Evolutionary conservation across 2,329 filamentous ascomycete species (phyloP), one percentile per base, ranked within the genome.

Genomic region (Penicillium sp.): DNA sequence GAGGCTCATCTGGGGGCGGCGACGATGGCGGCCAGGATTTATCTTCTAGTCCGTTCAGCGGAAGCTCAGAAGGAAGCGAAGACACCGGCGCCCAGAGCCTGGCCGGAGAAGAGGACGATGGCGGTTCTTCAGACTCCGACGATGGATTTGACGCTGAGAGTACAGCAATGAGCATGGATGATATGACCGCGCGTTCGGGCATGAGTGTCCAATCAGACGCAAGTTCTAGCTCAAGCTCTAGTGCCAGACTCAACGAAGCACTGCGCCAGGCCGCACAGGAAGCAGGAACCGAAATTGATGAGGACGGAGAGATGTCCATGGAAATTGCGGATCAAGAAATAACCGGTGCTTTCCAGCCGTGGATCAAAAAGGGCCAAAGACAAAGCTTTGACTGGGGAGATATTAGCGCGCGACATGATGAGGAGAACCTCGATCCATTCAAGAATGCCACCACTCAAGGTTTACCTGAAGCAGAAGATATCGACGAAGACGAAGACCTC

Each of bases 161-260:
- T 31, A 92, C 89, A 0, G 88, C 90, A 72, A 90, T 92, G 86
- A 93, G 87, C 35, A 78, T 96, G 43, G 90, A 93, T 59, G 89
- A 92, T 64, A 83, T 88, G 60, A 91, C 88, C 2, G 84, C 85
- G 32, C 86, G 84, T 26, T 89, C 88, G 16, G 76, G 85, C 43
- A 83, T 80, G 43, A 89, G 88, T 10, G 79, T 81, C 2, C 82
- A 82, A 26, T 85, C 83, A 22, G 78, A 79, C 59, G 79, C 75
- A 32, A 70, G 69, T 50, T 78, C 76, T 26, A 80, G 79, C 29
- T 87, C 84, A 18, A 84, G 84, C 18, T 90, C 89, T 7, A 92
- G 87, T 61, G 86, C 84, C 24, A 85, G 86, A 10, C 75, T 97
- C 7, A 91, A 97, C 53, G 86, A 89, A 61, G 89, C 88, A 14